A percentile compares a stretch with the other conserved stretches of the same genome.
These are phyloP conservation scores for Santalum album DNA, from an alignment of 164 flowering plant species.

Conservation along the genomic window DNA sequence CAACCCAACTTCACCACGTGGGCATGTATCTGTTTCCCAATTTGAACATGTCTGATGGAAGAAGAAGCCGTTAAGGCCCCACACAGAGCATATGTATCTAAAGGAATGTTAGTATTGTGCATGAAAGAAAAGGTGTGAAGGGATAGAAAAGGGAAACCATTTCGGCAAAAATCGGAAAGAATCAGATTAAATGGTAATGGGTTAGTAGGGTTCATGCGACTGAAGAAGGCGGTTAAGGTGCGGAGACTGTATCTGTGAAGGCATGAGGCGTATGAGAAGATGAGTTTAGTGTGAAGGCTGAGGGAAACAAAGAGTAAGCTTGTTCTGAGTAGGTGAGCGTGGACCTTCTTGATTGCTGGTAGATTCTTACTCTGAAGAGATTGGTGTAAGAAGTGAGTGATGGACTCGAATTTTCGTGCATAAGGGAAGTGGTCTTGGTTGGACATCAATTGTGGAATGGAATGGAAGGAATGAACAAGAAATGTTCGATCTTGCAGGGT, in stretches of 20 bases:
- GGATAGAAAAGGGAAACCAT: slow-evolving; percentile 32
- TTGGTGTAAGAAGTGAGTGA: slow-evolving; percentile 17
- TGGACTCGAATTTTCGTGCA: slow-evolving; percentile 5
- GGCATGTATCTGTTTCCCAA: slow-evolving; percentile 44
- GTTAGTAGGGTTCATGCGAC: slow-evolving; percentile 26
- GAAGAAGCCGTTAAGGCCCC: slow-evolving; percentile 41
- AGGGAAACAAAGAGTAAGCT: slow-evolving; percentile 30
- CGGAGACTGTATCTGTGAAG: slow-evolving; percentile 11
- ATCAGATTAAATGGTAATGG: slow-evolving; percentile 50
- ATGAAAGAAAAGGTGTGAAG: slow-evolving; percentile 43
- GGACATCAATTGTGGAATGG: slow-evolving; percentile 9
- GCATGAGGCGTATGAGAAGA: slow-evolving; percentile 35
- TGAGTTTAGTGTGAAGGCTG: slow-evolving; percentile 29
- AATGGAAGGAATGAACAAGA: background rate
- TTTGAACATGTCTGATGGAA: slow-evolving; percentile 11
- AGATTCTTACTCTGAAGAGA: slow-evolving; percentile 30
- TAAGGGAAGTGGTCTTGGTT: background rate
- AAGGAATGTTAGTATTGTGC: slow-evolving; percentile 32
- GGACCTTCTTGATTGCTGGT: slow-evolving; percentile 28
- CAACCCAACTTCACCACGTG: slow-evolving; percentile 46
- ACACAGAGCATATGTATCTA: slow-evolving; percentile 54
- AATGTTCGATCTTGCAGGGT: too few relatives aligned
- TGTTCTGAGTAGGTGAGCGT: slow-evolving; percentile 33
- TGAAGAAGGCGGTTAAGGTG: slow-evolving; percentile 28
- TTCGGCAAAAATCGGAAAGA: slow-evolving; percentile 36